Percentiles rank a stretch among this genome's conserved stretches.
These are phyloP conservation scores for Boletellus ananas DNA, from an alignment of 768 basidiomycete genomes.

Conservation along the genomic window DNA sequence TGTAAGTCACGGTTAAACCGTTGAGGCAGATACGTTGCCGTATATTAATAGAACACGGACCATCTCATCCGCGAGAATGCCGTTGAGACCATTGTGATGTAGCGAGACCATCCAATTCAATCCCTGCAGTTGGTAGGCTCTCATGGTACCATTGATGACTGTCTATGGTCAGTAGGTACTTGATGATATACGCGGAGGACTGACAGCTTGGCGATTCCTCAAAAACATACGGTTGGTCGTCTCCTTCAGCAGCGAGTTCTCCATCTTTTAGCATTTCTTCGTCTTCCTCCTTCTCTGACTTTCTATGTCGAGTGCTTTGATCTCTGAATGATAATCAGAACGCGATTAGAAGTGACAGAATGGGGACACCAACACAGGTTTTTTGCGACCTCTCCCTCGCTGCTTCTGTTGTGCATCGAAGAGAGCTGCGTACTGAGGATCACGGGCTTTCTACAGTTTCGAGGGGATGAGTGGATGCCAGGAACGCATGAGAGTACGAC, in stretches of 20 bases:
- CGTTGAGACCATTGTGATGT: slow-evolving; percentile 94
- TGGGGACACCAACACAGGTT: slow-evolving; percentile 52
- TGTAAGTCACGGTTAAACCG: slow-evolving; percentile 28
- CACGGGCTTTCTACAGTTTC: slow-evolving; percentile 65
- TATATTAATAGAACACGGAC: slow-evolving; percentile 28
- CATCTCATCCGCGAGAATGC: slow-evolving; percentile 98
- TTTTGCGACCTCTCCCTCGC: slow-evolving; percentile 83
- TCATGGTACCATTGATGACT: slow-evolving; percentile 91
- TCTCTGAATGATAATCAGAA: slow-evolving; percentile 46
- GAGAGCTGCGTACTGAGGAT: slow-evolving; percentile 89
- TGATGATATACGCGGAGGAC: slow-evolving; percentile 10
- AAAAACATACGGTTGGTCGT: slow-evolving; percentile 91
- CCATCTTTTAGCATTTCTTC: slow-evolving; percentile 90
- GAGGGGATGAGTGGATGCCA: not conserved
- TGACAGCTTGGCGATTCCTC: slow-evolving; percentile 90
- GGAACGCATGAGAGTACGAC: slow-evolving; percentile 5
- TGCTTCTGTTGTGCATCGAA: slow-evolving; percentile 84
- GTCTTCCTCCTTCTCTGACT: slow-evolving; percentile 98
- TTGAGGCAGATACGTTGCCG: not conserved
- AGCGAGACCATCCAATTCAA: slow-evolving; percentile 97
- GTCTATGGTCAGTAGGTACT: slow-evolving; percentile 7
- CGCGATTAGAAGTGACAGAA: not conserved
- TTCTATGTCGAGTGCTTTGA: slow-evolving; percentile 77
- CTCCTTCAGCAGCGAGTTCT: slow-evolving; percentile 72
- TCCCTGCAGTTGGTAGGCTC: slow-evolving; percentile 93